Base-by-base conservation (phyloP, 495 filamentous ascomycete species). In the Trichoderma gamsii region DNA sequence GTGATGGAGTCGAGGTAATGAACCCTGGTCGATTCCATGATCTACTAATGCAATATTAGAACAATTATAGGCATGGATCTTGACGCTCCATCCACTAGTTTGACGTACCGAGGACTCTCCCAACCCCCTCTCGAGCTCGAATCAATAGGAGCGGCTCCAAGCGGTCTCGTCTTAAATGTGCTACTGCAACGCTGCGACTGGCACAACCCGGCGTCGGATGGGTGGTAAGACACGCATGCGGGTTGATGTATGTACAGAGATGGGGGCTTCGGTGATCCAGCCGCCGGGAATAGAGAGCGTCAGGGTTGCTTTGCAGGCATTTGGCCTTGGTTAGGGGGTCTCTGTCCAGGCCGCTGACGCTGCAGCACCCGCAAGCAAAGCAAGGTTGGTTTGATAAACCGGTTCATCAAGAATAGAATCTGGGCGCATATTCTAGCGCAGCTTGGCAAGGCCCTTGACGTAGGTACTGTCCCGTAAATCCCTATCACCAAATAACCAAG, bases 51-150 rank as follows among this genome's bases (percentile, higher is more conserved):
- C 56, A 61, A 61, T 61, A 32, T 32, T 18, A 15, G 23, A 32
- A 25, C 56, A 61, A 61, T 61, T 61, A 32, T 61, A 29, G 56
- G 29, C 56, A 61, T 29, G 56, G 56, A 61, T 61, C n/a, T 32
- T 21, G 11, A 25, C 12, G 27, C 25, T 32, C 25, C 13, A 7
- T 21, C 56, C 56, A 61, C 23, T 21, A 5, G 3, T 61, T 32
- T 13, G 11, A 13, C 56, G 3, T 23, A 3, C n/a, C 16, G 25
- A 27, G 56, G 29, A 32, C 23, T 61, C 3, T 1, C 23, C 56
- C 27, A 27, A 25, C 56, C 44, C 13, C n/a, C 56, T 32, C 56
- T 61, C 25, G n/a, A 25, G 13, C 56, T 21, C 35, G 56, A 61
- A 61, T 18, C 25, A 32, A 61, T 23, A 18, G 49, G 49, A 23